Evolutionary conservation across 768 basidiomycete genomes (phyloP), one percentile per base, ranked within the genome.

Genomic region (Serendipita vermifera): DNA sequence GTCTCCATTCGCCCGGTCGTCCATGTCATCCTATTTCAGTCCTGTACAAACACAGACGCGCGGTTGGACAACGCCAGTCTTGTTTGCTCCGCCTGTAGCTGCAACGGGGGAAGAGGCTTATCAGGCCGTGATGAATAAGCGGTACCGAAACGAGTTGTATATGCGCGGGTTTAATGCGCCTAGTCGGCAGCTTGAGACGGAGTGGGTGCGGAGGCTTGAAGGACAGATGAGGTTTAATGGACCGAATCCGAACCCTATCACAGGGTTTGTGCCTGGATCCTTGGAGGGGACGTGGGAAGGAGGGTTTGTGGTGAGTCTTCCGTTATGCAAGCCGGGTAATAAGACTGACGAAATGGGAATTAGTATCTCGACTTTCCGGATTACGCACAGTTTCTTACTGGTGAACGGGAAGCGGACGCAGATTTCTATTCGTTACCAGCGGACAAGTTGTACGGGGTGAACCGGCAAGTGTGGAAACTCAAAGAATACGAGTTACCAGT

Each of bases 381-480:
- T 7, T 51, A 51, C 31, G 46, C 46, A 9, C 46, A 51, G 27
- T 51, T 51, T n/a, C 46, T 51, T 17, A 51, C 46, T 14, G 46
- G 46, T 20, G 46, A 51, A 26, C 46, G 46, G 31, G 22, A 51
- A 29, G 46, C 46, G 22, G 46, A 51, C 31, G n/a, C 46, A 15
- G 27, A 17, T 9, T 51, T 51, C 29, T 51, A 51, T 29, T 15
- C 24, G 15, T 13, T 15, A 15, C n/a, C 46, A 29, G 15, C 46
- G 22, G 46, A 51, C 20, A 51, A 51, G 22, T 15, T 29, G n/a
- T 51, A 51, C 29, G 46, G 46, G 9, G 15, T 15, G 9, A 51
- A 51, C 22, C 46, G 46, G 31, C 46, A 51, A 29, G 46, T 51
- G n/a, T 51, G 46, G 46, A 51, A 51, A 29, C 31, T 51, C 9